Evolutionary conservation across 2,329 filamentous ascomycete genomes (phyloP), one percentile per base, ranked within the genome.

Genomic region (Hypoxylon sp.): DNA sequence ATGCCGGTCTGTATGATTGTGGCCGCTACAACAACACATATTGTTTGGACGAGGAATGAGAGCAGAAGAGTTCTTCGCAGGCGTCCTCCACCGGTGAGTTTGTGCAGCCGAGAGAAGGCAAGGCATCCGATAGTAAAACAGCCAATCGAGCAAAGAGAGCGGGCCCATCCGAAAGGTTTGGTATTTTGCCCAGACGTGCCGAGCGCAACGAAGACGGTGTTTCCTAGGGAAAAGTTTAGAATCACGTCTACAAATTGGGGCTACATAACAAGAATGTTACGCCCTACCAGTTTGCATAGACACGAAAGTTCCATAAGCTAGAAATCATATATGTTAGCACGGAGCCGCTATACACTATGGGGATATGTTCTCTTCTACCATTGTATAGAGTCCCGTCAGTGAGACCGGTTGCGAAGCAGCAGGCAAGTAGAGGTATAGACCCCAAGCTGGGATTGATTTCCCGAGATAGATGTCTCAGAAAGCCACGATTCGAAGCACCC

Each of bases 241-340:
- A 22, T 2, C 17, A 11, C 17, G 8, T 11, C 17, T 11, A 35
- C 26, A 22, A 31, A 33, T 9, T 52, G 14, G 26, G 13, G 29
- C 9, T 35, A 17, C 22, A 22, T 11, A 4, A 31, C 48, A 29
- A n/a, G 13, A 17, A 6, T 8, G 24, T 5, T 2, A 31, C 29
- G 29, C 54, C 74, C 47, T 71, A 76, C 76, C 75, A 35, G 76
- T 78, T 66, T 81, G 80, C 80, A 82, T 82, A 0, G 80, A 81
- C 10, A 82, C 81, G 63, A 83, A 82, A 11, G 80, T 82, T 26
- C 80, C 78, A 50, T 82, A 83, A 4, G 80, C 81, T 83, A 35
- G 5, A 13, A 39, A 26, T 13, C 24, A 17, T 31, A 33, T 59
- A n/a, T 53, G 63, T 66, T 24, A 63, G 48, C 37, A 46, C 37